Evolutionary conservation across 1,139 yeast genomes (phyloP).

Genomic region (Kodamaea ohmeri): DNA sequence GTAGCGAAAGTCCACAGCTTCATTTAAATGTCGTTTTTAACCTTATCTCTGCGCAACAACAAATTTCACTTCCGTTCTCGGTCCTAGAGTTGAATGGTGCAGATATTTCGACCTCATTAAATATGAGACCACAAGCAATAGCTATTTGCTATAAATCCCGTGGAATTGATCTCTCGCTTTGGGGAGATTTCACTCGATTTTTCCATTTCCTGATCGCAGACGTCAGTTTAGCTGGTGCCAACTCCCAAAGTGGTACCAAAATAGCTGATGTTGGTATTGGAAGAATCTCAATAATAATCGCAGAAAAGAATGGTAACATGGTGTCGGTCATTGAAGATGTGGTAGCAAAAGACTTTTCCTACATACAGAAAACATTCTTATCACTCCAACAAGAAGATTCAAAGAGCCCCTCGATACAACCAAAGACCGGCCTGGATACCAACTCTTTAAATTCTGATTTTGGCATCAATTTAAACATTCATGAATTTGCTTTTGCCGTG

Average conservation of each 20-base stretch:
- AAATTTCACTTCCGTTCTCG: constrained; percentile 14
- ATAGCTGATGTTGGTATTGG: neutral
- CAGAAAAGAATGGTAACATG: constrained; percentile 16
- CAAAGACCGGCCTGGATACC: too few relatives aligned
- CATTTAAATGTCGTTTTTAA: constrained; percentile 11
- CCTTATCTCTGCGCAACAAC: constrained; percentile 17
- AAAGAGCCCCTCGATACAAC: too few relatives aligned
- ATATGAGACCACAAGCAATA: constrained; percentile 11
- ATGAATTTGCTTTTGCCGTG: constrained; percentile 15
- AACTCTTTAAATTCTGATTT: constrained; percentile 10
- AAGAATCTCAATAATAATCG: neutral
- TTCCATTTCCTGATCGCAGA: constrained; percentile 11
- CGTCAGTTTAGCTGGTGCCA: constrained; percentile 13
- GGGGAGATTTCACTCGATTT: constrained; percentile 13
- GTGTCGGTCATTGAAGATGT: constrained; percentile 13
- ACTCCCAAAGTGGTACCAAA: neutral
- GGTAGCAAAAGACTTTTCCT: constrained; percentile 21
- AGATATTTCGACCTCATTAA: constrained; percentile 12
- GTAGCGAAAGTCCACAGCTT: neutral
- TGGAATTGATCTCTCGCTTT: constrained; percentile 12
- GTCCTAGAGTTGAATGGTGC: constrained; percentile 11
- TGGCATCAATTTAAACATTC: constrained; percentile 16
- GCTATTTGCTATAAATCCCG: constrained; percentile 12
- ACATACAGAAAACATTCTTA: constrained; percentile 13
- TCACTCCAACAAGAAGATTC: too few relatives aligned